Conservation (phyloP, 306 rosid species). For the Vigna unguiculata region DNA sequence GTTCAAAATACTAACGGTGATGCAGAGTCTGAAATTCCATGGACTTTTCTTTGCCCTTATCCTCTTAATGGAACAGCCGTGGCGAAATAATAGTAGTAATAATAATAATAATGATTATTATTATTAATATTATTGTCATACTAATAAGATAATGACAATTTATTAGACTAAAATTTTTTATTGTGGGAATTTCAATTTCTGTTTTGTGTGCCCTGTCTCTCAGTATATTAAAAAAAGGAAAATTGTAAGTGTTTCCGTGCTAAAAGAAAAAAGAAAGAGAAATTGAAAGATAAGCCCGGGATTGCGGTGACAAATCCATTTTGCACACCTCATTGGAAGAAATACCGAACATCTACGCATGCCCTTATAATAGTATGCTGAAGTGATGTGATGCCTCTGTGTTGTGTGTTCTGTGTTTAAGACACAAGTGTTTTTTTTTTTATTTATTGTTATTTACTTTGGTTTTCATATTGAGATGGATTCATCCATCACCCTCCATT, state of each 20-base stretch:
- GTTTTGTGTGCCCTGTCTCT: not conserved
- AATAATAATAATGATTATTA: too few species aligned
- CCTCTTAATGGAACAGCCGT: not conserved
- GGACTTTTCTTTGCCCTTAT: not conserved
- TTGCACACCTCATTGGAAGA: slow-evolving; percentile 20
- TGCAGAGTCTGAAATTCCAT: not conserved
- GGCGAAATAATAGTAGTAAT: not conserved
- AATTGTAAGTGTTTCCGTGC: slow-evolving; percentile 14
- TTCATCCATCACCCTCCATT: not conserved
- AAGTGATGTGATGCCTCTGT: slow-evolving; percentile 24
- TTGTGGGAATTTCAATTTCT: not conserved
- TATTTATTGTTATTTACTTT: too few species aligned
- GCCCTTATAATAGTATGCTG: slow-evolving; percentile 24
- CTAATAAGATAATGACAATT: not conserved
- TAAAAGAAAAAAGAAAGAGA: not conserved
- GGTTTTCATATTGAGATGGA: not conserved
- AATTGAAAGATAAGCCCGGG: slow-evolving; percentile 37
- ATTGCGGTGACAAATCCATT: slow-evolving; percentile 41
- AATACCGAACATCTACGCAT: not conserved
- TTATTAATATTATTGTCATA: too few species aligned
- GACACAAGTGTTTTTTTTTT: not conserved
- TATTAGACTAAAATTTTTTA: not conserved
- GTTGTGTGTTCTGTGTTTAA: not conserved
- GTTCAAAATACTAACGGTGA: not conserved
- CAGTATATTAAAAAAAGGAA: not conserved